These are phyloP conservation scores for Pseudogymnoascus destructans DNA, from an alignment of 2,329 filamentous ascomycete species.

Conservation along the genomic window DNA sequence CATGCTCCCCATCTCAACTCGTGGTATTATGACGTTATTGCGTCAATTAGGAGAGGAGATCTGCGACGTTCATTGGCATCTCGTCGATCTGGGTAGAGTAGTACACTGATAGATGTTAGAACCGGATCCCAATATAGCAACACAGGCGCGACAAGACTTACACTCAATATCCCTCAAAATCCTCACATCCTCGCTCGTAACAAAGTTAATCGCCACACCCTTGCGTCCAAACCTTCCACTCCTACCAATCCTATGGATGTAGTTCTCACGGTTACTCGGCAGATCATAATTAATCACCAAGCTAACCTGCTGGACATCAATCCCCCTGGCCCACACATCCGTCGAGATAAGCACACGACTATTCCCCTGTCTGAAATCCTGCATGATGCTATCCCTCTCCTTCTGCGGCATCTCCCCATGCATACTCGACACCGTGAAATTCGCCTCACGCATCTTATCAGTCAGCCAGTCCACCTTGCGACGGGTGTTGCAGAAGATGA, in stretches of 20 bases:
- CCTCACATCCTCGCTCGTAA: slow-evolving; percentile 93
- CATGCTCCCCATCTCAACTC: background rate
- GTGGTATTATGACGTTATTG: background rate
- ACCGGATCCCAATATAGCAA: background rate
- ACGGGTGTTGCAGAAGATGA: slow-evolving; percentile 99
- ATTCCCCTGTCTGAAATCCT: slow-evolving; percentile 94
- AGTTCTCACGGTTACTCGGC: slow-evolving; percentile 97
- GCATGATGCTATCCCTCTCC: slow-evolving; percentile 97
- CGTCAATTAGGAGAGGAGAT: slow-evolving; percentile 22
- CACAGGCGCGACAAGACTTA: slow-evolving; percentile 34
- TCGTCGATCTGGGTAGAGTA: slow-evolving; percentile 70
- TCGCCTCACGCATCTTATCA: slow-evolving; percentile 97
- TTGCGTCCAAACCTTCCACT: slow-evolving; percentile 93
- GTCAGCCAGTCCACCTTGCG: slow-evolving; percentile 99
- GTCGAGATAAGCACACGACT: slow-evolving; percentile 93
- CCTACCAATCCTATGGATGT: slow-evolving; percentile 95
- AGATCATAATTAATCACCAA: slow-evolving; percentile 99
- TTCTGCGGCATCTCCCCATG: slow-evolving; percentile 99
- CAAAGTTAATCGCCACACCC: slow-evolving; percentile 99
- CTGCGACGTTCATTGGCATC: slow-evolving; percentile 64
- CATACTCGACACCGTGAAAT: slow-evolving; percentile 98
- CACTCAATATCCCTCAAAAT: slow-evolving; percentile 94
- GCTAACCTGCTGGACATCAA: slow-evolving; percentile 96
- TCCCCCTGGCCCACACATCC: slow-evolving; percentile 95
- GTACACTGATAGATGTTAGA: slow-evolving; percentile 39